These are phyloP conservation scores for Penicillium hesseltinei DNA, from an alignment of 2,329 filamentous ascomycete species.

Conservation along the genomic window DNA sequence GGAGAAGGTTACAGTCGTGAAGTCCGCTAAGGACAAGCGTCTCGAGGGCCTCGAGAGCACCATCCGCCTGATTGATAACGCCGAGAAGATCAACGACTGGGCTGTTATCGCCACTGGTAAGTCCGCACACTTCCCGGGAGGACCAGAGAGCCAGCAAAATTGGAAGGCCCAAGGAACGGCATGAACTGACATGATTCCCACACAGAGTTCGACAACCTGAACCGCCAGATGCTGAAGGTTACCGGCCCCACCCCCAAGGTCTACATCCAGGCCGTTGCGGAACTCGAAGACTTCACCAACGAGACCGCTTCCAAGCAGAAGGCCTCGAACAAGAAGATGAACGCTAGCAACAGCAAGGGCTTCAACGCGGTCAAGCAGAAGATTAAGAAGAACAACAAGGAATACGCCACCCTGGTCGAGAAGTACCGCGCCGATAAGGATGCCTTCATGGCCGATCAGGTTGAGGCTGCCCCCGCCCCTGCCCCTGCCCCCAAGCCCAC, in stretches of 20 bases:
- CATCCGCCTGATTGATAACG: constrained; percentile 91
- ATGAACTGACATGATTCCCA: constrained; percentile 13
- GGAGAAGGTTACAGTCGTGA: constrained; percentile 80
- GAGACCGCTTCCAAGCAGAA: constrained; percentile 95
- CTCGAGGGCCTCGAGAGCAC: constrained; percentile 88
- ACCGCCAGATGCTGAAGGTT: constrained; percentile 78
- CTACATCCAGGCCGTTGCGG: constrained; percentile 89
- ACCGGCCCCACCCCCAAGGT: constrained; percentile 78
- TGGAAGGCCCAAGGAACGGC: neutral
- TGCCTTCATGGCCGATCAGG: constrained; percentile 79
- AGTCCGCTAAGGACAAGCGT: constrained; percentile 97
- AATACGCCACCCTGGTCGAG: constrained; percentile 84
- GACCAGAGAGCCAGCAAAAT: neutral
- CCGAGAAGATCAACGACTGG: constrained; percentile 97
- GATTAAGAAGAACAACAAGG: constrained; percentile 98
- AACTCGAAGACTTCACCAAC: constrained; percentile 91
- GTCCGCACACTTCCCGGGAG: constrained; percentile 30
- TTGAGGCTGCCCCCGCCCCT: constrained; percentile 56
- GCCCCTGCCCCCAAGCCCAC: constrained; percentile 53
- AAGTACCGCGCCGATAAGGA: constrained; percentile 83
- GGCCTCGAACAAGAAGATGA: constrained; percentile 97
- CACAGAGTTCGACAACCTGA: constrained; percentile 90
- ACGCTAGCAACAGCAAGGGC: constrained; percentile 87
- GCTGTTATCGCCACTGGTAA: constrained; percentile 83
- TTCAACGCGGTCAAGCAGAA: constrained; percentile 97